Evolutionary conservation across 805 yeast species (phyloP).

Genomic region (Millerozyma miso): DNA sequence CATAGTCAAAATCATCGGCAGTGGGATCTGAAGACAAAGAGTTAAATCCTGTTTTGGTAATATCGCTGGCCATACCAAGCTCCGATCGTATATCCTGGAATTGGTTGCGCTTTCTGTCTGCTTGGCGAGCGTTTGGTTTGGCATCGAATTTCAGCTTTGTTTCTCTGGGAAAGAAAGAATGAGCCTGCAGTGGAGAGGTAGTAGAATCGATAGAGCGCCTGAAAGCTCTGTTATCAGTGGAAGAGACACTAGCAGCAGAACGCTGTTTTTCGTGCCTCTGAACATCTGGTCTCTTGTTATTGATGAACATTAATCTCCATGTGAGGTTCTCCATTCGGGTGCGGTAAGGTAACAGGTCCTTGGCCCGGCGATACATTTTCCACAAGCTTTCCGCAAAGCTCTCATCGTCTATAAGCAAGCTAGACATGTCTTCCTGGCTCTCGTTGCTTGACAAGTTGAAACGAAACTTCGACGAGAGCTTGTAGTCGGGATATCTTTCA

Average conservation of each 20-base stretch:
- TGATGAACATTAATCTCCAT: constrained; percentile 79
- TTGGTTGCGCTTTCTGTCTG: neutral
- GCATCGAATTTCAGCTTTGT: neutral
- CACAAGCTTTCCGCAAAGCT: constrained; percentile 42
- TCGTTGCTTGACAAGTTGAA: neutral
- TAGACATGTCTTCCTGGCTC: neutral
- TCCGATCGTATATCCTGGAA: neutral
- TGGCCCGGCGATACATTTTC: constrained; percentile 79
- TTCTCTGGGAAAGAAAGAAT: neutral
- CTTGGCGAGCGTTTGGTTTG: neutral
- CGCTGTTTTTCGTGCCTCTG: neutral
- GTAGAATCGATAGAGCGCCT: neutral
- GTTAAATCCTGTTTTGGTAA: neutral
- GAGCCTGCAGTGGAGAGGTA: neutral
- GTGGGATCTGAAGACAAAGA: constrained; percentile 35
- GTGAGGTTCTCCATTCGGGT: constrained; percentile 79
- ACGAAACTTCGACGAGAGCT: constrained; percentile 1
- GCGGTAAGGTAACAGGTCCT: constrained; percentile 67
- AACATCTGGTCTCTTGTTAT: constrained; percentile 7
- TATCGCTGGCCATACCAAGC: neutral
- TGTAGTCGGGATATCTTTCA: neutral
- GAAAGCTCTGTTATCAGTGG: neutral
- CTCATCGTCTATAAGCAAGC: constrained; percentile 7
- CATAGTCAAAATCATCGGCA: constrained; percentile 57
- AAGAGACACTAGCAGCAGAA: neutral